Percentiles rank a stretch among this genome's conserved stretches.
Conservation (phyloP, 75 land plant species). For the Cryptomeria japonica region DNA sequence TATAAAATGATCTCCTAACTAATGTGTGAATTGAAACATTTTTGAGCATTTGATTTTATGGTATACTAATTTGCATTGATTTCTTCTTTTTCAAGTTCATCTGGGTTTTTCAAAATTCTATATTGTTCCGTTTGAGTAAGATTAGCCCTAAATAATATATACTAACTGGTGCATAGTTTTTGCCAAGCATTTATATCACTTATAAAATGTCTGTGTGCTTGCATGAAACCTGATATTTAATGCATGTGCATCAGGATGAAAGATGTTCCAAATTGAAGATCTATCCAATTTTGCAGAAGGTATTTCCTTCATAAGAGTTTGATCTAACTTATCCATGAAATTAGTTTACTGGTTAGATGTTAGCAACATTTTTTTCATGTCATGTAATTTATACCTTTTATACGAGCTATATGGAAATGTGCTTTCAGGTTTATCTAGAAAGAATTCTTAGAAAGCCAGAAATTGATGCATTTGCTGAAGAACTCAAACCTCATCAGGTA, state of each 20-base stretch:
- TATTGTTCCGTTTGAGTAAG: not conserved
- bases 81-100: not conserved
- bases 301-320: constrained; percentile 2
- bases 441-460: constrained; percentile 96
- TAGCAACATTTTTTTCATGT: not conserved
- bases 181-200: not conserved
- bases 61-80: not conserved
- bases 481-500: constrained; percentile 96
- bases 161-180: not conserved
- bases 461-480: constrained; percentile 98
- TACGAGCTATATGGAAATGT: not conserved
- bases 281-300: constrained; percentile 98
- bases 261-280: constrained; percentile 95
- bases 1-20: not conserved
- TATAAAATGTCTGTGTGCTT: not conserved
- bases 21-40: not conserved
- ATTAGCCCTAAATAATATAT: not conserved
- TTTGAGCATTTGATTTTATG: not conserved
- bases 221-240: not conserved
- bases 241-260: constrained; percentile 71
- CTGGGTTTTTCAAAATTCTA: not conserved
- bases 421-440: constrained; percentile 84
- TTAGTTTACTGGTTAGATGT: not conserved
- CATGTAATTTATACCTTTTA: not conserved
- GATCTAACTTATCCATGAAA: not conserved